Base-by-base conservation (phyloP, 768 basidiomycete species). In the Pholiota microspora region DNA sequence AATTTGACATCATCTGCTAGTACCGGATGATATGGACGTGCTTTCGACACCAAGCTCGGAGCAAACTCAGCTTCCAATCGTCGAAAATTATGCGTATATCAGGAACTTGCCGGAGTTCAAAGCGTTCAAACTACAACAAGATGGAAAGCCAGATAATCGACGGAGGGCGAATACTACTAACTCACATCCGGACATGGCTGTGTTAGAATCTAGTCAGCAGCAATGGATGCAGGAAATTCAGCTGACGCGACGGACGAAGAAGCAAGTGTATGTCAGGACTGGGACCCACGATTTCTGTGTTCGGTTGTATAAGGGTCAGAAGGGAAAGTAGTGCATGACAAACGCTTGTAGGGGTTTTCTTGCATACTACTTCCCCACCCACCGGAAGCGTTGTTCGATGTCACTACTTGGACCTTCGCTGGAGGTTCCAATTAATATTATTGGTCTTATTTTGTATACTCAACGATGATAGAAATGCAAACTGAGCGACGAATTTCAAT, bases 221-320 rank as follows among this genome's bases (percentile, higher is more conserved):
- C n/a, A n/a, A 46, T 57, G 53, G 54, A 63, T 65, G 64, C 42
- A 60, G 42, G 62, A 65, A 32, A 56, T 65, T 34, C 45, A 45
- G 12, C 57, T 63, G 45, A 48, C 55, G 38, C 58, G 56, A 46
- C 50, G 64, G 54, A 60, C 58, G 27, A 63, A 58, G 51, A 65
- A 62, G 40, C 64, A 65, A 40, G 54, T 55, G 4, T 65, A 65
- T 60, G 59, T 65, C 32, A 58, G 62, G 53, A 60, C 64, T 8
- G 64, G 62, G 25, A 61, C 60, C 5, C 58, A 65, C 38, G 62
- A 62, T 28, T 65, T 62, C 42, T 60, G 58, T 47, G 59, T 63
- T 48, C 54, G 62, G 15, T 27, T 65, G 44, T 62, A 61, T 46
- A 56, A 27, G 49, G 59, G 54, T 10, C 46, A 58, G 48, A 47